A percentile compares a stretch with the other conserved stretches of the same genome.
These are phyloP conservation scores for Fagopyrum homotropicum DNA, from an alignment of 148 eudicot genomes.

Conservation along the genomic window DNA sequence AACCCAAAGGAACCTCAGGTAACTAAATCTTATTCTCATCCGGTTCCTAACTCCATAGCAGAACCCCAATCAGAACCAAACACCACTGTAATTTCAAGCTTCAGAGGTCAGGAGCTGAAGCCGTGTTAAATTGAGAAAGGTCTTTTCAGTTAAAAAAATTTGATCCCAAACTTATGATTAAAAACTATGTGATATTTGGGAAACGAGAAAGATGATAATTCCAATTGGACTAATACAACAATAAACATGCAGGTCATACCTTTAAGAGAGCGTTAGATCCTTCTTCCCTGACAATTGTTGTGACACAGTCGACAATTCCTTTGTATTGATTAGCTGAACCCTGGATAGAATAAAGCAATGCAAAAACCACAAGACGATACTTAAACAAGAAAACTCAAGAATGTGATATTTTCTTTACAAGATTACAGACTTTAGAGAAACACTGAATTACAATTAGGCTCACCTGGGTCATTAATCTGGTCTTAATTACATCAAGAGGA, in stretches of 20 bases:
- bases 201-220: not conserved
- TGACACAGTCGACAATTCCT: slow-evolving; percentile 70
- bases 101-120: not conserved
- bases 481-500: slow-evolving; percentile 93
- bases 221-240: not conserved
- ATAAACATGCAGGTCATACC: slow-evolving; percentile 26
- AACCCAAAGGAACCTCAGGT: not conserved
- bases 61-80: not conserved
- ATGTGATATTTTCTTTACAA: not conserved
- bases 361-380: not conserved
- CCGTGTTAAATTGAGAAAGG: not conserved
- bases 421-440: not conserved
- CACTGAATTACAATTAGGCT: slow-evolving; percentile 10
- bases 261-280: slow-evolving; percentile 79
- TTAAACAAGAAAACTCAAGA: not conserved
- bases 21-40: not conserved
- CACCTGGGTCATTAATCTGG: slow-evolving; percentile 91
- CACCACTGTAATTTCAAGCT: not conserved
- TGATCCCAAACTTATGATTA: not conserved
- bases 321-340: slow-evolving; percentile 85
- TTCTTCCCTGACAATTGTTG: slow-evolving; percentile 71
- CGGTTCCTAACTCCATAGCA: not conserved
- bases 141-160: not conserved
- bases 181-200: not conserved
- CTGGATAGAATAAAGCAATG: slow-evolving; percentile 23